Percentiles rank a stretch among this genome's conserved stretches.
Evolutionary conservation across 768 basidiomycete species (phyloP).

Genomic region (Mycena rosella): DNA sequence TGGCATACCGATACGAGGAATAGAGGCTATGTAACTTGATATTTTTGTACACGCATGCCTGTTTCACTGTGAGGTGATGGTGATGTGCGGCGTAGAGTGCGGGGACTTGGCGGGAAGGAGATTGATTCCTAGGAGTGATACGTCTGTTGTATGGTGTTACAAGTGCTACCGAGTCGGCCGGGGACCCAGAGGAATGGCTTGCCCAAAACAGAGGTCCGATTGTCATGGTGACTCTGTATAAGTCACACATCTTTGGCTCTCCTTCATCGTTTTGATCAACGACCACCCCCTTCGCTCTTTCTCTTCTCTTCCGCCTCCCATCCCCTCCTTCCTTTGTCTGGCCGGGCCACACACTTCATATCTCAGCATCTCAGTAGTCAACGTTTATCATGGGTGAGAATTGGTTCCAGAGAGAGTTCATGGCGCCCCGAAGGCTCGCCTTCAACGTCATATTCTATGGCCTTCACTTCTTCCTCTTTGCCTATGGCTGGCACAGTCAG

Average conservation of each 20-base stretch:
- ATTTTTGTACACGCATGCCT: constrained; percentile 13
- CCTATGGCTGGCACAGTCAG: constrained; percentile 91
- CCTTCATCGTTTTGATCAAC: constrained; percentile 17
- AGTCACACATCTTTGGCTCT: constrained; percentile 29
- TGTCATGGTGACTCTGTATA: constrained; percentile 46
- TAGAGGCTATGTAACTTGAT: too few relatives aligned
- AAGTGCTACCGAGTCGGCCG: constrained; percentile 14
- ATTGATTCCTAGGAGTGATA: not conserved
- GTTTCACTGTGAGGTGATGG: constrained; percentile 32
- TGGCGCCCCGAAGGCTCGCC: constrained; percentile 69
- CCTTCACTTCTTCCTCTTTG: constrained; percentile 78
- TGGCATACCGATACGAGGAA: constrained; percentile 94
- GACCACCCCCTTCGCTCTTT: constrained; percentile 24
- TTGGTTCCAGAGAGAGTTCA: constrained; percentile 82
- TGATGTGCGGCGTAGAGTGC: not conserved
- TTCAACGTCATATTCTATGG: constrained; percentile 89
- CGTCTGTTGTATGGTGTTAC: not conserved
- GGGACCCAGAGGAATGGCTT: constrained; percentile 19
- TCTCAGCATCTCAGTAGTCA: constrained; percentile 39
- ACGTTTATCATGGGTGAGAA: constrained; percentile 66
- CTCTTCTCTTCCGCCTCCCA: constrained; percentile 35
- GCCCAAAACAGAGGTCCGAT: constrained; percentile 26
- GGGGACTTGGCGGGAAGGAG: not conserved
- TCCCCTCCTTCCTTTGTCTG: constrained; percentile 51
- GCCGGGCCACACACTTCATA: constrained; percentile 63